Evolutionary conservation across 805 yeast species (phyloP), one percentile per base, ranked within the genome.

Genomic region (Scheffersomyces amazonensis): DNA sequence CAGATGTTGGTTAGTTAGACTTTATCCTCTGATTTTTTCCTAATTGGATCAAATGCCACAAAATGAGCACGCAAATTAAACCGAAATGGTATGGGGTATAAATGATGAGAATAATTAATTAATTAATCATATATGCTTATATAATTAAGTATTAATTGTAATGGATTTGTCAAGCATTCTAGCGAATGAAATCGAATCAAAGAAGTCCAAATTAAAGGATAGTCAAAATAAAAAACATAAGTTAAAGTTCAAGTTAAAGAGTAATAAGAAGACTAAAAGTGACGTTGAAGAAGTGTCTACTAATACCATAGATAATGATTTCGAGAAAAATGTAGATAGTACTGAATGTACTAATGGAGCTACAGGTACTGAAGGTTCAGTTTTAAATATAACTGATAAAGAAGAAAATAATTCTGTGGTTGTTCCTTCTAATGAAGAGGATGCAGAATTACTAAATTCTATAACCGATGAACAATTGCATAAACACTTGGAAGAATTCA

Each of bases 91-190:
- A n/a, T n/a, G n/a, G n/a, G n/a, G n/a, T n/a, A n/a, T n/a, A n/a
- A n/a, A n/a, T n/a, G n/a, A n/a, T n/a, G n/a, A n/a, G n/a, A n/a
- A n/a, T n/a, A n/a, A n/a, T n/a, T n/a, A n/a, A n/a, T n/a, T n/a
- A n/a, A n/a, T n/a, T n/a, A n/a, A n/a, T n/a, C n/a, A n/a, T n/a
- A n/a, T n/a, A n/a, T n/a, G n/a, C n/a, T n/a, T n/a, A n/a, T n/a
- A n/a, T n/a, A n/a, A n/a, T n/a, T n/a, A n/a, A n/a, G n/a, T n/a
- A n/a, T n/a, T n/a, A n/a, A 24, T 24, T 27, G 20, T 5, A 4
- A 77, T 78, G 82, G 74, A 76, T 49, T 69, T 77, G 41, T 62
- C 75, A 10, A 59, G 62, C 27, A 45, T 77, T 56, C 62, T 79
- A 37, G 48, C 69, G 1, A 54, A 61, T 19, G 83, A 79, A 53